phyloP scores from a whole-genome alignment of 192 early-diverging fungal genomes.

The Coemansia reversa region DNA sequence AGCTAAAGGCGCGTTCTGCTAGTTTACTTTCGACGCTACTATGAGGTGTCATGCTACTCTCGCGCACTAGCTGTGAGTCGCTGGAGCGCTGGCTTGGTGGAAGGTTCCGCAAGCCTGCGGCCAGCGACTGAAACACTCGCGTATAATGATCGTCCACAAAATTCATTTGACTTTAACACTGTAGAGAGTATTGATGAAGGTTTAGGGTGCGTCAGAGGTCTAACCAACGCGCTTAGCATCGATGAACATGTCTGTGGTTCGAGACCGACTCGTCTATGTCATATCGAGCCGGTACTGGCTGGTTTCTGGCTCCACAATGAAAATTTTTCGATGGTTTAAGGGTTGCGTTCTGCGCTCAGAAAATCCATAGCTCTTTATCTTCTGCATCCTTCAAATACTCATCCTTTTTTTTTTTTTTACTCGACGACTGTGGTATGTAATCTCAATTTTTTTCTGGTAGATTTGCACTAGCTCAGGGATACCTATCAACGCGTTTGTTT shows the following conservation, averaged over 20 bases:
- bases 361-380: background rate
- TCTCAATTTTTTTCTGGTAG: no score
- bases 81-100: background rate
- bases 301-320: background rate
- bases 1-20: constrained; percentile 30
- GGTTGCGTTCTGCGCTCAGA: background rate
- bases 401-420: background rate
- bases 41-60: background rate
- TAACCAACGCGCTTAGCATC: background rate
- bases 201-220: background rate
- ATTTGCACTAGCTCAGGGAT: no score
- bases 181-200: background rate
- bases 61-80: background rate
- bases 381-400: background rate
- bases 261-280: constrained; percentile 1
- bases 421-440: background rate
- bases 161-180: constrained; percentile 27
- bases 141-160: constrained; percentile 53
- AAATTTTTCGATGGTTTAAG: constrained; percentile 11
- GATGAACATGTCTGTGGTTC: background rate
- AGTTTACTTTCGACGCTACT: constrained; percentile 6
- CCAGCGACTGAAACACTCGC: constrained; percentile 31
- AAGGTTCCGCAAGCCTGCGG: background rate
- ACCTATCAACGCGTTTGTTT: no score
- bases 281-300: background rate